Evolutionary conservation across 345 rosid genomes (phyloP).

Genomic region (Eucalyptus sp.): DNA sequence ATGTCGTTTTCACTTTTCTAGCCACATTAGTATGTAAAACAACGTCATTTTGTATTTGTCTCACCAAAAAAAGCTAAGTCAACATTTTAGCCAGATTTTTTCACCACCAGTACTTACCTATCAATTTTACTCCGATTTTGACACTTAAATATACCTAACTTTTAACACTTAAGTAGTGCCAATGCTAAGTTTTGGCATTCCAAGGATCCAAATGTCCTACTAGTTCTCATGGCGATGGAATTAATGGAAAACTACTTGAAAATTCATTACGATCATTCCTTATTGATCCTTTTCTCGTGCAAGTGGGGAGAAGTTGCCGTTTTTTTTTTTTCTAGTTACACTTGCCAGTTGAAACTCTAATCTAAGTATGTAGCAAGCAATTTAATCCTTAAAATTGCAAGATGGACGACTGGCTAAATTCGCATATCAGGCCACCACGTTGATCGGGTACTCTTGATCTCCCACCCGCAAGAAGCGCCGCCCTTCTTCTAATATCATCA

Average conservation of each 20-base stretch:
- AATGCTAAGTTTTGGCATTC: no score
- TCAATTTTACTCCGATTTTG: rapidly evolving
- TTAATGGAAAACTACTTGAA: background rate
- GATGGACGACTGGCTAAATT: background rate
- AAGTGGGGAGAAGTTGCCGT: background rate
- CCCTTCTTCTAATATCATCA: slow-evolving; percentile 67
- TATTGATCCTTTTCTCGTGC: background rate
- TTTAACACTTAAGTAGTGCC: no score
- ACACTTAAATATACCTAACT: no score
- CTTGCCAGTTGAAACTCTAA: background rate
- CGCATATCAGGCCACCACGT: slow-evolving; percentile 14
- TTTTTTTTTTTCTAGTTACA: background rate
- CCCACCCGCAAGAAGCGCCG: slow-evolving; percentile 57
- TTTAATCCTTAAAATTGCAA: background rate
- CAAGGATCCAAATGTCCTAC: rapidly evolving
- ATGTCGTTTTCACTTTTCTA: rapidly evolving
- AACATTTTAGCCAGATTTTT: rapidly evolving
- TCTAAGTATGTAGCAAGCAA: background rate
- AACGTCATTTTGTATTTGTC: rapidly evolving
- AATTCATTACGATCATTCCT: background rate
- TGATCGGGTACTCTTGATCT: slow-evolving; percentile 41
- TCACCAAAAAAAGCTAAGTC: rapidly evolving
- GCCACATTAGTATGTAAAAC: rapidly evolving
- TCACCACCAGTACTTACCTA: rapidly evolving
- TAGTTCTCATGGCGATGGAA: no score